These are phyloP conservation scores for Pisolithus sp. DNA, from an alignment of 768 basidiomycete genomes.

Conservation along the genomic window DNA sequence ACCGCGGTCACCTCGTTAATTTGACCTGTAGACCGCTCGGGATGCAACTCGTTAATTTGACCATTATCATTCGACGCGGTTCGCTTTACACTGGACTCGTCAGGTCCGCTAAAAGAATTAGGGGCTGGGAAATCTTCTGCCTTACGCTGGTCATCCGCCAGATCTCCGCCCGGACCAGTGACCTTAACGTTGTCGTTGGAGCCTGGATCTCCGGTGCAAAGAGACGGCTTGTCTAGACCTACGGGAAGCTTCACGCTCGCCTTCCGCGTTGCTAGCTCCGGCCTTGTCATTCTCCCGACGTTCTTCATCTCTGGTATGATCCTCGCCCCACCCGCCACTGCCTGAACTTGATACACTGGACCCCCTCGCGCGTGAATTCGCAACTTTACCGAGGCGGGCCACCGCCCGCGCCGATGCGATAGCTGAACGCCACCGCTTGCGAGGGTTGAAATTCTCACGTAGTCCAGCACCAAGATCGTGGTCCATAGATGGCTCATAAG, in stretches of 20 bases:
- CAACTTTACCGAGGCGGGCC: constrained; percentile 22
- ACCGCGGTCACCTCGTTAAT: not conserved
- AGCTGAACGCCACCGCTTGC: constrained; percentile 65
- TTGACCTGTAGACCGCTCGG: not conserved
- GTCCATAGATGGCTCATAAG: constrained; percentile 56
- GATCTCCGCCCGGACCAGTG: constrained; percentile 22
- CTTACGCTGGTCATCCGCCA: constrained; percentile 19
- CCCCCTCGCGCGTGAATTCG: constrained; percentile 12
- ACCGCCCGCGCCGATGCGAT: constrained; percentile 47
- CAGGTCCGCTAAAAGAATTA: constrained; percentile 15
- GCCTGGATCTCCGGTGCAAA: constrained; percentile 30
- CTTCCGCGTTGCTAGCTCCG: constrained; percentile 29
- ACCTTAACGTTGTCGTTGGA: constrained; percentile 39
- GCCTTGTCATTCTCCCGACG: constrained; percentile 28
- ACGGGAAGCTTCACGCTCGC: constrained; percentile 14
- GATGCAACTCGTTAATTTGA: not conserved
- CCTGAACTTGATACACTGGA: constrained; percentile 24
- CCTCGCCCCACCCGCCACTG: constrained; percentile 34
- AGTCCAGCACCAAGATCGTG: constrained; percentile 69
- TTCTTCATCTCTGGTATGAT: constrained; percentile 17
- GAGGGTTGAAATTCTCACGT: constrained; percentile 77
- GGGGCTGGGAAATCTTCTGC: constrained; percentile 14
- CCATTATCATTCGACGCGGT: not conserved
- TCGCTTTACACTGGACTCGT: constrained; percentile 11
- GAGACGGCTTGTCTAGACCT: constrained; percentile 20